Conservation (phyloP, 1,284 basidiomycete genomes). For the Phellinidium pouzarii region DNA sequence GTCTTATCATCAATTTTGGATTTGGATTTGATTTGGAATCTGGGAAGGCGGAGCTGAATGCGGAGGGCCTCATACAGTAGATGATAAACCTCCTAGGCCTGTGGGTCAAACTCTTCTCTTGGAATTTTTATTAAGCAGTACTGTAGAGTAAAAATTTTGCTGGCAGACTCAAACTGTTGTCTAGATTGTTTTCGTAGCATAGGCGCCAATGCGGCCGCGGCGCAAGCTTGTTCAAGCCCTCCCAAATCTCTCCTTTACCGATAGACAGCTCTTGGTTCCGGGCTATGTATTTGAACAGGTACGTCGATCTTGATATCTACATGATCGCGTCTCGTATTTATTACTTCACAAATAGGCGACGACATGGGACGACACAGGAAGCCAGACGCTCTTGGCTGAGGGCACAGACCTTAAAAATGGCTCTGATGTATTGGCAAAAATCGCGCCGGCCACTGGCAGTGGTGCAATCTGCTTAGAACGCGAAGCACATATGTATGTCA, state of each 20-base stretch:
- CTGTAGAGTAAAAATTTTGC: neutral
- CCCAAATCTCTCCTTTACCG: slow-evolving; percentile 36
- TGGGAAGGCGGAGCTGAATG: too few relatives aligned
- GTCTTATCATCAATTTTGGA: too few relatives aligned
- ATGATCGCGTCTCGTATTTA: slow-evolving; percentile 8
- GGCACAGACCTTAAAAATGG: slow-evolving; percentile 64
- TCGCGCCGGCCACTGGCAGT: slow-evolving; percentile 61
- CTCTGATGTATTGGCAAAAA: slow-evolving; percentile 61
- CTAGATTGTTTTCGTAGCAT: neutral
- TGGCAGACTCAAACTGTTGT: neutral
- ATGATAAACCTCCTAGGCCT: too few relatives aligned
- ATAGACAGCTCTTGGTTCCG: slow-evolving; percentile 54
- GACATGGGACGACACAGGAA: slow-evolving; percentile 65
- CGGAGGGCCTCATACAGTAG: too few relatives aligned
- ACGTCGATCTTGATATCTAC: slow-evolving; percentile 13
- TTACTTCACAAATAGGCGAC: slow-evolving; percentile 42
- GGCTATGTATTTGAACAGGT: slow-evolving; percentile 67
- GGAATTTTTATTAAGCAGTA: too few relatives aligned
- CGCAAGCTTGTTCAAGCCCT: slow-evolving; percentile 33
- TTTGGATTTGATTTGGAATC: too few relatives aligned
- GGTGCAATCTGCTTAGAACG: slow-evolving; percentile 64
- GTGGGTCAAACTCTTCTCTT: too few relatives aligned
- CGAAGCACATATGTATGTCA: slow-evolving; percentile 60
- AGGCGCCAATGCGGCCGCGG: slow-evolving; percentile 22
- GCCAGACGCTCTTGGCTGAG: slow-evolving; percentile 58